These are phyloP conservation scores for Cyclotella sp. DNA, from an alignment of 108 stramenopile species.

Conservation along the genomic window DNA sequence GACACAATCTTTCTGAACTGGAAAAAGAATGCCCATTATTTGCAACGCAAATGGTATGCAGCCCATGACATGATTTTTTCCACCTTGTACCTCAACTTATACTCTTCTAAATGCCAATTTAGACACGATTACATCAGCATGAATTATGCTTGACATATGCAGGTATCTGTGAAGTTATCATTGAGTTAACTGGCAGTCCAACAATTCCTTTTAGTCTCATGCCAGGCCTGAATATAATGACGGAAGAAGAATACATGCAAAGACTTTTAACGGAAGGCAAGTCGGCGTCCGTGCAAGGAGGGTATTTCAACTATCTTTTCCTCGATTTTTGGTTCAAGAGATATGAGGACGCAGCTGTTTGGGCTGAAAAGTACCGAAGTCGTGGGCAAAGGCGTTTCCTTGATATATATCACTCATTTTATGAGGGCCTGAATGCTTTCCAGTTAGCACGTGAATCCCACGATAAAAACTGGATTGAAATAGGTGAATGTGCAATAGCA, in stretches of 20 bases:
- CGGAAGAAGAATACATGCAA: no score
- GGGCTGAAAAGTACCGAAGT: slow-evolving; percentile 15
- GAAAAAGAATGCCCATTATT: slow-evolving; percentile 21
- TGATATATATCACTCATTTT: slow-evolving; percentile 12
- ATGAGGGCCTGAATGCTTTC: slow-evolving; percentile 20
- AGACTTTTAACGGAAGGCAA: not conserved
- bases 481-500: slow-evolving; percentile 2
- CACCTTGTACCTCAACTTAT: not conserved
- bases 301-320: slow-evolving; percentile 14
- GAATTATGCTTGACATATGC: no score
- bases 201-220: no score
- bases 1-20: not conserved
- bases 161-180: no score
- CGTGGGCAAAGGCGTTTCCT: not conserved
- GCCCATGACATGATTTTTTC: not conserved
- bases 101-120: not conserved
- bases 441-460: not conserved
- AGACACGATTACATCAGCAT: not conserved
- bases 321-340: slow-evolving; percentile 9
- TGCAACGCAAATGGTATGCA: not conserved
- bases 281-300: not conserved
- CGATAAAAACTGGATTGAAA: not conserved
- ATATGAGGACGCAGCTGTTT: slow-evolving; percentile 10
- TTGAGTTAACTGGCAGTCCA: no score
- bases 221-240: no score